phyloP scores from a whole-genome alignment of 2,329 filamentous ascomycete genomes.

The Clarireedia paspali region DNA sequence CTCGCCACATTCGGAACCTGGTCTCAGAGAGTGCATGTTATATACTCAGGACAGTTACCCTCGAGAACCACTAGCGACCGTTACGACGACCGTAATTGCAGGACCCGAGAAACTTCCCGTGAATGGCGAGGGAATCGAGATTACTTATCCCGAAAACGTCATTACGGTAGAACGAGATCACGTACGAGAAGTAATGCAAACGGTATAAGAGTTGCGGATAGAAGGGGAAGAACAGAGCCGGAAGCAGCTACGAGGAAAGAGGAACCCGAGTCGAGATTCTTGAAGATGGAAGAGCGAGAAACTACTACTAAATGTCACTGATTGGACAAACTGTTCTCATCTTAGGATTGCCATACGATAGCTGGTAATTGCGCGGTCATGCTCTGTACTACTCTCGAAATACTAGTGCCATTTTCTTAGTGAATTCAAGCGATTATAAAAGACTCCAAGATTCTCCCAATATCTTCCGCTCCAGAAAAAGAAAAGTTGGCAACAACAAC shows the following conservation, averaged over 20 bases:
- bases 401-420: too few relatives aligned
- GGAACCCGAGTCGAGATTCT: not conserved
- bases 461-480: too few relatives aligned
- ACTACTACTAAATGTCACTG: not conserved
- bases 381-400: too few relatives aligned
- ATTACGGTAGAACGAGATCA: slow-evolving; percentile 3
- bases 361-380: too few relatives aligned
- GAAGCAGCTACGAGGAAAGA: not conserved
- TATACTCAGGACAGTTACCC: not conserved
- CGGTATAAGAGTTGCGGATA: not conserved
- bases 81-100: not conserved
- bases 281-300: not conserved
- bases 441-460: too few relatives aligned
- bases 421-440: too few relatives aligned
- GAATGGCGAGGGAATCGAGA: not conserved
- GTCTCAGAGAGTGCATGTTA: not conserved
- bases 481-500: too few relatives aligned
- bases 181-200: not conserved
- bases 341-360: not conserved
- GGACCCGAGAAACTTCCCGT: not conserved
- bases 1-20: not conserved
- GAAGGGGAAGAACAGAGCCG: not conserved
- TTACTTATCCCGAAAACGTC: not conserved
- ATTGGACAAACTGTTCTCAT: not conserved
- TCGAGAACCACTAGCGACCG: not conserved